Base-by-base conservation (phyloP, 208 protist genomes). In the Leishmania tarentolae region DNA sequence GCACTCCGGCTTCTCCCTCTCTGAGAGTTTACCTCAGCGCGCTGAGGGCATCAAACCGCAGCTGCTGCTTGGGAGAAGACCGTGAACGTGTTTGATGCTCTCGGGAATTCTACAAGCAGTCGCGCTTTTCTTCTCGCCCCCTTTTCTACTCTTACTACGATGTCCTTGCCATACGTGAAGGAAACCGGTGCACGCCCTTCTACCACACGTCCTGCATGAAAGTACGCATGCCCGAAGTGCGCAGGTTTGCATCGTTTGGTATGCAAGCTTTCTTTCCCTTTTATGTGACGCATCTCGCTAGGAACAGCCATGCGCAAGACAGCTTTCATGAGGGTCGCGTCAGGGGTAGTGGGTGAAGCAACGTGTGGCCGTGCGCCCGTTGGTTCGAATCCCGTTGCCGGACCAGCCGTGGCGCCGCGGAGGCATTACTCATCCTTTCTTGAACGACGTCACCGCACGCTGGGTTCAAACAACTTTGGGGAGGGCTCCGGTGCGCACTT, bases 181-280 rank as follows among this genome's bases (percentile, higher is more conserved):
- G 66, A n/a, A 40, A 40, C 13, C 61, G 31, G 31, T 31, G 57
- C 61, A 68, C 7, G 9, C 7, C 13, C 31, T 5, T 68, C 61
- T 13, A 68, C 31, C 31, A 24, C 61, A 68, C 15, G 31, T 17
- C 9, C 31, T 13, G 15, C 31, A 68, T 40, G 9, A 31, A 21
- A 13, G 31, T 21, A 40, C 31, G 61, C 31, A 8, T 68, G 61
- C 15, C 9, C 13, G 15, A 46, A 42, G n/a, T 65, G 21, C 24
- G 70, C 47, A n/a, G n/a, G 3, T 40, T 57, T 42, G 70, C 47
- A 42, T 57, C 3, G 28, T 11, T 59, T 3, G 70, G 31, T 77
- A 44, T 35, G 57, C 44, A 40, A 40, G 77, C 59, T 80, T 65
- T 56, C 13, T 78, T 76, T 73, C n/a, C 71, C 17, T 76, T 31